These are phyloP conservation scores for Trichoderma koningii DNA, from an alignment of 2,329 filamentous ascomycete genomes.

Conservation along the genomic window DNA sequence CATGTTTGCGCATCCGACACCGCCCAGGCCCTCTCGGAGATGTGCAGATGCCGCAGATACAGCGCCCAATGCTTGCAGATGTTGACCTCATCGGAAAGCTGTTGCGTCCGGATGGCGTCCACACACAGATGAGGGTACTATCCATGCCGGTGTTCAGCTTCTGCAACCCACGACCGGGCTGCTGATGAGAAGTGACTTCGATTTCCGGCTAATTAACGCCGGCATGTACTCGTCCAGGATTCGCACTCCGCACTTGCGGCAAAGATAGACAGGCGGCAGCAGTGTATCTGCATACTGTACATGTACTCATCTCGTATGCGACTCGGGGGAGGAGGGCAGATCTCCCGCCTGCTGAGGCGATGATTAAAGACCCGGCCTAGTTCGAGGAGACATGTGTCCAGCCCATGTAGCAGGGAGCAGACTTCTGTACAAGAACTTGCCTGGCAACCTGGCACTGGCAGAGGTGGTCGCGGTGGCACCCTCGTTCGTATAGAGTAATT, in stretches of 20 bases:
- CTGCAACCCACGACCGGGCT: conserved; percentile 7
- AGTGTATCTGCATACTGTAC: conserved; percentile 14
- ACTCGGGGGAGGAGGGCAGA: conserved; percentile 18
- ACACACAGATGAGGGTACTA: not conserved
- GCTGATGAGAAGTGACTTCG: conserved; percentile 13
- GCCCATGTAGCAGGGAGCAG: conserved; percentile 9
- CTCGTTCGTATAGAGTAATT: conserved; percentile 5
- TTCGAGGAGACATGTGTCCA: conserved; percentile 19
- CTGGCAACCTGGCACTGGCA: not conserved
- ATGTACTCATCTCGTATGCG: conserved; percentile 8
- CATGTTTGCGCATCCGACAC: not conserved
- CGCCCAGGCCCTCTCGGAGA: conserved; percentile 5
- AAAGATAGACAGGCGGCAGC: conserved; percentile 7
- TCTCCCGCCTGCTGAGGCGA: conserved; percentile 25
- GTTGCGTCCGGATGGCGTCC: not conserved
- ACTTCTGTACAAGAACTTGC: conserved; percentile 5
- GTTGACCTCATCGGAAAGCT: not conserved
- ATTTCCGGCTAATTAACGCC: conserved; percentile 23
- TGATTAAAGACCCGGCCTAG: conserved; percentile 23
- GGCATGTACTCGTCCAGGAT: not conserved
- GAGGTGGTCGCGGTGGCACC: not conserved
- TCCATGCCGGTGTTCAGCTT: conserved; percentile 19
- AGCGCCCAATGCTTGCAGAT: not conserved
- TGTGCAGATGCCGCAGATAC: conserved; percentile 4
- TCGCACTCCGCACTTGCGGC: conserved; percentile 10